Conservation (phyloP, 139 green algal genomes). For the Chlamydomonas sp. region DNA sequence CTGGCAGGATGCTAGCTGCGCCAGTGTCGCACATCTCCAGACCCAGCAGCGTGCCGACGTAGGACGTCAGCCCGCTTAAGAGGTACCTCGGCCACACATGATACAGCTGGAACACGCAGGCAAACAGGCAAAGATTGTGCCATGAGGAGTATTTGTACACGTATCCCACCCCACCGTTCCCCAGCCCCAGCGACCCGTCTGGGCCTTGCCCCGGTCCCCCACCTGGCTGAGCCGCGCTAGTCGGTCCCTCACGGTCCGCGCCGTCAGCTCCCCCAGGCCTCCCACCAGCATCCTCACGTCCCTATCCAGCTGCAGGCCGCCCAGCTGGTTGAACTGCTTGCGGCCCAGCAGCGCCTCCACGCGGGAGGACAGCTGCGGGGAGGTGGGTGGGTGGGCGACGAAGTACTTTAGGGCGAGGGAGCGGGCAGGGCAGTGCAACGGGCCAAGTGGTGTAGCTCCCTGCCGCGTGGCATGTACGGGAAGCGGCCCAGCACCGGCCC, state of each 20-base stretch:
- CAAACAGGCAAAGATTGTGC: too few species aligned
- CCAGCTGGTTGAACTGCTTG: conserved; percentile 96
- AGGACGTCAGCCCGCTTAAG: not conserved
- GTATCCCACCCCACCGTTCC: not conserved
- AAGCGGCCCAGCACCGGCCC: too few species aligned
- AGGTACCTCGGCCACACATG: too few species aligned
- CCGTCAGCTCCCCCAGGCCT: conserved; percentile 76
- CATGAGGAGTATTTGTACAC: not conserved
- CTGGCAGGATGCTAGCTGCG: too few species aligned
- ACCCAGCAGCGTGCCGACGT: conserved; percentile 68
- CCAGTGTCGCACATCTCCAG: conserved; percentile 74
- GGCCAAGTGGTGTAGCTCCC: too few species aligned
- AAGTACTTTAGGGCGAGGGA: not conserved
- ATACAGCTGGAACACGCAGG: too few species aligned
- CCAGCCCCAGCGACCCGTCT: not conserved
- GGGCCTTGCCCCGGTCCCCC: conserved; percentile 35
- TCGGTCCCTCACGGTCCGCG: conserved; percentile 90
- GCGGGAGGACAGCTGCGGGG: conserved; percentile 59
- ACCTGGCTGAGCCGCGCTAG: conserved; percentile 92
- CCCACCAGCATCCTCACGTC: conserved; percentile 29
- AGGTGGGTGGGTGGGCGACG: not conserved
- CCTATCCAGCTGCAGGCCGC: conserved; percentile 90
- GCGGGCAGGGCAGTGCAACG: not conserved
- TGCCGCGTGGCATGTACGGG: too few species aligned
- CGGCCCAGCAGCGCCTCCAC: conserved; percentile 84